Evolutionary conservation across 1,284 basidiomycete genomes (phyloP), one percentile per base, ranked within the genome.

Genomic region (Phellinidium pouzarii): DNA sequence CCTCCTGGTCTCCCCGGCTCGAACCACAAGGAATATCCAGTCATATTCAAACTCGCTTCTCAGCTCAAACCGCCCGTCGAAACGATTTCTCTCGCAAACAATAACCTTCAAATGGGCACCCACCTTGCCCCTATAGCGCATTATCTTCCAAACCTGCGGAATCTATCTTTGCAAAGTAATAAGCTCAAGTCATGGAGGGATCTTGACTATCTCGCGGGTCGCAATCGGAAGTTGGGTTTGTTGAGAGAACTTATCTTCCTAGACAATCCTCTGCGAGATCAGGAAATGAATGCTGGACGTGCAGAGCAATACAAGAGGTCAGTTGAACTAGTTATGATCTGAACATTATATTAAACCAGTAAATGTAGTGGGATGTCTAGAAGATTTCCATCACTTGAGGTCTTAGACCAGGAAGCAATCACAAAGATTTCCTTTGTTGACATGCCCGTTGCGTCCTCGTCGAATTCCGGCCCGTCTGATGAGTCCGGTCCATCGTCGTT

Each of bases 11-110:
- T 73, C 25, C 78, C 79, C 20, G 74, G 74, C 1, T 75, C 81
- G 31, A 72, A 76, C 12, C 64, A 70, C 34, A 80, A 78, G 59
- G 84, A 91, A 60, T 80, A 84, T 1, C 79, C 84, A 5, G 91
- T 91, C 22, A 80, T 94, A 36, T 91, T 91, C 72, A 94, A 94
- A 68, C 73, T 94, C 17, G 88, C 89, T 6, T 76, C 79, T 22
- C 78, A 87, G 60, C 77, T 91, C 41, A 82, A 80, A 59, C 91
- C 92, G 25, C 77, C 82, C 85, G 78, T 88, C 41, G 73, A 82
- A 66, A 87, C 89, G 0, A 66, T 92, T n/a, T 91, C 89, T 0
- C 71, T 92, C 47, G 85, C 74, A 38, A 76, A 73, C 67, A 84
- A 86, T 61, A 71, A 71, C 40, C 68, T 84, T 43, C 59, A 55